These are phyloP conservation scores for Geotrichum cucujoidarum DNA, from an alignment of 1,139 yeast genomes.

Conservation along the genomic window DNA sequence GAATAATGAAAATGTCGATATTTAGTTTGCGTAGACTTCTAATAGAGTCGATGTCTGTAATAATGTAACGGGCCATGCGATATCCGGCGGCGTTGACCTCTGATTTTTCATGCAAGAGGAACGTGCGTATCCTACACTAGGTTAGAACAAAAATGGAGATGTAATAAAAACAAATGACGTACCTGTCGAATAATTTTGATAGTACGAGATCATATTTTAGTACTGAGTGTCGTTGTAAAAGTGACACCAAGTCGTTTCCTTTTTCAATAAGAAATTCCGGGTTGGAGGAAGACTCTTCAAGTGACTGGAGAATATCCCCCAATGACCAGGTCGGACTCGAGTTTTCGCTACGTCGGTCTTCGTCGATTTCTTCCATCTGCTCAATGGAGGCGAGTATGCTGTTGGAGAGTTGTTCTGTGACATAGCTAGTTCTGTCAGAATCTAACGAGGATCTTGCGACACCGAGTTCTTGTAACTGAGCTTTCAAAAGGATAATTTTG, in stretches of 20 bases:
- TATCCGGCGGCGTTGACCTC: slow-evolving; percentile 74
- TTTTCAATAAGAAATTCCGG: slow-evolving; percentile 49
- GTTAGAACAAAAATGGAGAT: background rate
- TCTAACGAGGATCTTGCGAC: slow-evolving; percentile 16
- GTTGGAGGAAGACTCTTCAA: slow-evolving; percentile 44
- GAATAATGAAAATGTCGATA: slow-evolving; percentile 58
- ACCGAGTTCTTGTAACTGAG: slow-evolving; percentile 34
- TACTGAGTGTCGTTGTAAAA: slow-evolving; percentile 56
- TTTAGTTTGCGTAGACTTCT: slow-evolving; percentile 43
- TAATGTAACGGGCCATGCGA: slow-evolving; percentile 61
- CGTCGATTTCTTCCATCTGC: slow-evolving; percentile 12
- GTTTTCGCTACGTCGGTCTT: slow-evolving; percentile 1
- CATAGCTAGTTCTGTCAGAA: slow-evolving; percentile 6
- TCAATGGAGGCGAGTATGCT: slow-evolving; percentile 9
- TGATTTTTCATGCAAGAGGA: slow-evolving; percentile 54
- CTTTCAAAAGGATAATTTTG: slow-evolving; percentile 33
- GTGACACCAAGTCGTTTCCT: slow-evolving; percentile 57
- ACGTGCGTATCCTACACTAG: slow-evolving; percentile 48
- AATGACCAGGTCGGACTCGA: slow-evolving; percentile 46
- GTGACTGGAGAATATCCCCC: slow-evolving; percentile 46
- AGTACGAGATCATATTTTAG: slow-evolving; percentile 63
- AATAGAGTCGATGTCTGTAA: slow-evolving; percentile 52
- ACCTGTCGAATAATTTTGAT: slow-evolving; percentile 48
- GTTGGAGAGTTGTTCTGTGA: slow-evolving; percentile 3
- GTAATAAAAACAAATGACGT: background rate